Evolutionary conservation across 495 filamentous ascomycete species (phyloP).

Genomic region (Hypoxylon lenormandii): DNA sequence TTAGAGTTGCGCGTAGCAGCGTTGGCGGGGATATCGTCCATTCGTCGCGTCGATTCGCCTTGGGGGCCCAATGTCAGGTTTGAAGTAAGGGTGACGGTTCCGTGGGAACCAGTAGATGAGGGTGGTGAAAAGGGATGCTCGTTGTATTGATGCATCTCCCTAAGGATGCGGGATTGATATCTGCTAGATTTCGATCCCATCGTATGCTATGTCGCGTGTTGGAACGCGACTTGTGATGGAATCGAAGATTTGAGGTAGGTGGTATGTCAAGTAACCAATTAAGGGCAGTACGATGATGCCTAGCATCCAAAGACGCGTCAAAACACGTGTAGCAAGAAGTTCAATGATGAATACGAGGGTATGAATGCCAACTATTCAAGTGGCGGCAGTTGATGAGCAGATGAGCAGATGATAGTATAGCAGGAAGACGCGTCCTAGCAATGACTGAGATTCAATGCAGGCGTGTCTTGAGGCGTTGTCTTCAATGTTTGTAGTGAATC

Average conservation of each 20-base stretch:
- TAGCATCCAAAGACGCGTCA: constrained; percentile 32
- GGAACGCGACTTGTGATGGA: constrained; percentile 38
- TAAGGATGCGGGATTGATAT: constrained; percentile 55
- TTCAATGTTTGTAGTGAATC: constrained; percentile 35
- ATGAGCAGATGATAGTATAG: constrained; percentile 2
- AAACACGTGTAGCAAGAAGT: constrained; percentile 17
- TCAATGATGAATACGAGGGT: not conserved
- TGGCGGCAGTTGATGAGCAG: constrained; percentile 20
- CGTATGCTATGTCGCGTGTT: constrained; percentile 21
- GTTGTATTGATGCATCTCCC: constrained; percentile 53
- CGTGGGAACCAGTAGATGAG: constrained; percentile 65
- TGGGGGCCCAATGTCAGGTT: constrained; percentile 61
- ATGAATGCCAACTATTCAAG: constrained; percentile 13
- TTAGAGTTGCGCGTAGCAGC: constrained; percentile 28
- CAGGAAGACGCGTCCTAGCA: constrained; percentile 35
- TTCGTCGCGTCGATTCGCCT: constrained; percentile 59
- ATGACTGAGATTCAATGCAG: constrained; percentile 28
- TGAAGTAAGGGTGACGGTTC: constrained; percentile 63
- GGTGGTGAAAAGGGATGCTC: constrained; percentile 64
- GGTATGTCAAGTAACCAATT: constrained; percentile 31
- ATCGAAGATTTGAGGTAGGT: constrained; percentile 23
- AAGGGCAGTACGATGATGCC: constrained; percentile 23
- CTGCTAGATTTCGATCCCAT: constrained; percentile 48
- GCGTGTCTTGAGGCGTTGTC: constrained; percentile 7
- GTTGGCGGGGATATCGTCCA: constrained; percentile 44